Percentiles rank a stretch among this genome's conserved stretches.
phyloP scores from a whole-genome alignment of 768 basidiomycete species.

The Solioccasus polychromus region DNA sequence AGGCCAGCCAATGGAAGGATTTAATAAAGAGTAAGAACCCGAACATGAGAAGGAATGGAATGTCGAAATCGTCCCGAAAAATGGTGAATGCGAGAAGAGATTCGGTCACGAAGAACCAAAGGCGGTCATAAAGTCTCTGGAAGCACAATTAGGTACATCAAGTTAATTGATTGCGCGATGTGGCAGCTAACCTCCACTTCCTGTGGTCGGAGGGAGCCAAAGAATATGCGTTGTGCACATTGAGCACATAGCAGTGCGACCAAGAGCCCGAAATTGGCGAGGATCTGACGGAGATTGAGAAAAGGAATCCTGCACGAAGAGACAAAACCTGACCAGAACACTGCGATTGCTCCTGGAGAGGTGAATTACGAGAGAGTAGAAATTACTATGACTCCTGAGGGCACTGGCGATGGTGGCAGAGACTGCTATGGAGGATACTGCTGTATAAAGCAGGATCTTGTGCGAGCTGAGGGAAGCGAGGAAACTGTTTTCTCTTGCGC shows the following conservation, averaged over 20 bases:
- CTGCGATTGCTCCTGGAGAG: constrained; percentile 94
- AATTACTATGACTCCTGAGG: constrained; percentile 80
- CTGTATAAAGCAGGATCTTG: constrained; percentile 65
- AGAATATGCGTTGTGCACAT: constrained; percentile 82
- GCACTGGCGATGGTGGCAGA: constrained; percentile 76
- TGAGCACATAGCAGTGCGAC: constrained; percentile 74
- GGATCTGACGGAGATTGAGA: constrained; percentile 49
- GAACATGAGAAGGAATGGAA: constrained; percentile 92
- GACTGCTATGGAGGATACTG: constrained; percentile 67
- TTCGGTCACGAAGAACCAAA: constrained; percentile 98
- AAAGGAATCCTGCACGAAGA: neutral
- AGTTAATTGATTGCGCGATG: neutral
- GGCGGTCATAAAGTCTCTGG: constrained; percentile 90
- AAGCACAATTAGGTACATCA: neutral
- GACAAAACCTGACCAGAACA: constrained; percentile 62
- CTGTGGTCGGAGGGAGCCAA: constrained; percentile 80
- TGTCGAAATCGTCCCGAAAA: constrained; percentile 93
- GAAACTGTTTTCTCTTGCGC: constrained; percentile 49
- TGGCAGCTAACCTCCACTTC: constrained; percentile 79
- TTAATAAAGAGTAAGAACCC: constrained; percentile 92
- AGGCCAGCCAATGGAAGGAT: constrained; percentile 96
- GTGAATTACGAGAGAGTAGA: constrained; percentile 90
- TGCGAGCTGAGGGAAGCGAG: constrained; percentile 54
- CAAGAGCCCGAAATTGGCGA: constrained; percentile 88
- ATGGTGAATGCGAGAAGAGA: constrained; percentile 95